These are phyloP conservation scores for Euphorbia pulcherrima DNA, from an alignment of 345 rosid genomes.

Conservation along the genomic window DNA sequence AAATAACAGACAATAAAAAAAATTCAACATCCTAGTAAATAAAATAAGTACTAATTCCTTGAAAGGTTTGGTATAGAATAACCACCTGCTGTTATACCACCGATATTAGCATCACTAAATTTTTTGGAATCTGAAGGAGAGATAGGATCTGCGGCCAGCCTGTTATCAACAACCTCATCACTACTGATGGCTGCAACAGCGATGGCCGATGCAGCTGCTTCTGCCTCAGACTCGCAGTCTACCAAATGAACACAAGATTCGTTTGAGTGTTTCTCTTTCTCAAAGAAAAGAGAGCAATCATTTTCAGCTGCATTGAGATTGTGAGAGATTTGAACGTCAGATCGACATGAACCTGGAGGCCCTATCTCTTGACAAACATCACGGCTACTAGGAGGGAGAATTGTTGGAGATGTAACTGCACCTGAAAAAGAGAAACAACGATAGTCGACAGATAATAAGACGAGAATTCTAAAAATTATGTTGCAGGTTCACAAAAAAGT, in stretches of 20 bases:
- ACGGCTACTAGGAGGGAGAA: conserved; percentile 48
- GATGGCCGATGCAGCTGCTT: conserved; percentile 89
- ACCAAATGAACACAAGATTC: conserved; percentile 55
- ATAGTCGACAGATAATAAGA: conserved; percentile 8
- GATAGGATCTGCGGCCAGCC: conserved; percentile 37
- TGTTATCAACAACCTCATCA: conserved; percentile 63
- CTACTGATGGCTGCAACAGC: conserved; percentile 90
- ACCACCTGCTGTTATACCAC: conserved; percentile 42
- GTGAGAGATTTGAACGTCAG: conserved; percentile 44
- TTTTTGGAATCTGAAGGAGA: conserved; percentile 57
- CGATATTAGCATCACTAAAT: conserved; percentile 50
- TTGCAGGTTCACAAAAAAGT: neutral
- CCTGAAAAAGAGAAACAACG: conserved; percentile 40
- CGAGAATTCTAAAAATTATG: neutral
- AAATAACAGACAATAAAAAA: conserved; percentile 9
- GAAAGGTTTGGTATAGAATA: neutral
- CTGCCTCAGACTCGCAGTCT: conserved; percentile 78
- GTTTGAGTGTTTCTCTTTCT: conserved; percentile 51
- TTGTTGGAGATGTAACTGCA: conserved; percentile 85
- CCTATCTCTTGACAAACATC: conserved; percentile 54
- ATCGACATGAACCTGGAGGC: conserved; percentile 49
- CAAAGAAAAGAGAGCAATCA: conserved; percentile 58
- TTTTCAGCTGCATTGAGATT: conserved; percentile 42
- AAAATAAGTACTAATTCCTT: conserved; percentile 9
- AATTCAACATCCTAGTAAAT: conserved; percentile 1